phyloP scores from a whole-genome alignment of 148 eudicot genomes.

The Rhododendron henanense region DNA sequence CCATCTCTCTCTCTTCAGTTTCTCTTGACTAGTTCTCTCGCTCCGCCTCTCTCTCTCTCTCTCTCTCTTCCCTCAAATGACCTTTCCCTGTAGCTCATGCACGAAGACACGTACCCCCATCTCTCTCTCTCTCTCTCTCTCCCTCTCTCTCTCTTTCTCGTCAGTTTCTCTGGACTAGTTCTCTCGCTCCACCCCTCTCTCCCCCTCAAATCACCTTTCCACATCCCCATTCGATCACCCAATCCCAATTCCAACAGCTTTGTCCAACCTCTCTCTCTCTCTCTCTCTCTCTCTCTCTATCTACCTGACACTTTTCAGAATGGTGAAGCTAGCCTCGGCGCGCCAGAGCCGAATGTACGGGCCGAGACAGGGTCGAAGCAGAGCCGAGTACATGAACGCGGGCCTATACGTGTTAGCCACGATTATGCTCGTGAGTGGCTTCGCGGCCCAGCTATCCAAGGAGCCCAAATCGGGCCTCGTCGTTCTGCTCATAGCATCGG shows the following conservation, averaged over 20 bases:
- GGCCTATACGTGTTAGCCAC: slow-evolving; percentile 66
- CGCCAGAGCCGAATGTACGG: slow-evolving; percentile 70
- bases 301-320: not conserved
- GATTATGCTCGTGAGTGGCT: slow-evolving; percentile 47
- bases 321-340: slow-evolving; percentile 90
- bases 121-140: too few species aligned
- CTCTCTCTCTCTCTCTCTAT: not conserved
- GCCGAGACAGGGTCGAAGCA: slow-evolving; percentile 36
- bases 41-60: not conserved
- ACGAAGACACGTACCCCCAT: slow-evolving; percentile 6
- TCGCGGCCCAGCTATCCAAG: slow-evolving; percentile 47
- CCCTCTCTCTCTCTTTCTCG: too few species aligned
- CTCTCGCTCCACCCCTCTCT: not conserved
- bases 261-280: not conserved
- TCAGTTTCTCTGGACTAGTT: not conserved
- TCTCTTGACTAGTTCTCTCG: not conserved
- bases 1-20: not conserved
- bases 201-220: not conserved
- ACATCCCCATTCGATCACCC: not conserved
- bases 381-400: slow-evolving; percentile 74
- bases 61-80: not conserved
- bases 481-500: slow-evolving; percentile 39
- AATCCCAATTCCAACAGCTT: not conserved
- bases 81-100: slow-evolving; percentile 7
- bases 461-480: slow-evolving; percentile 68